phyloP scores from a whole-genome alignment of 1,284 basidiomycete species.

The Melampsora larici-populina region DNA sequence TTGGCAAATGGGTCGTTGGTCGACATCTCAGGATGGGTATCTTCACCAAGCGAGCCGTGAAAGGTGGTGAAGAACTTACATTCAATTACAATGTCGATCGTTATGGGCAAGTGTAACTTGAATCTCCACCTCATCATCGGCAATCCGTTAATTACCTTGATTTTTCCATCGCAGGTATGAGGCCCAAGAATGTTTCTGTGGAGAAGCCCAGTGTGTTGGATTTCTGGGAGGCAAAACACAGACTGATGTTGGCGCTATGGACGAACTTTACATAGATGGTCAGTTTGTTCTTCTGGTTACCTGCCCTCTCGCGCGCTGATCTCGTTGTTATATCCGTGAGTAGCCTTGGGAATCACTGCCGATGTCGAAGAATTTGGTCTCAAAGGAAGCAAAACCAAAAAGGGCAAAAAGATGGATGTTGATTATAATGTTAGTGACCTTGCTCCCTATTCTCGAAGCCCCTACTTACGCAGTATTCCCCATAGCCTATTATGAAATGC shows the following conservation, averaged over 20 bases:
- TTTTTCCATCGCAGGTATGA: slow-evolving; percentile 68
- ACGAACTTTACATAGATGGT: slow-evolving; percentile 93
- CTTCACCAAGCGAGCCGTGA: slow-evolving; percentile 80
- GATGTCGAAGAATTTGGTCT: slow-evolving; percentile 73
- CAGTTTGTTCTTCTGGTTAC: slow-evolving; percentile 48
- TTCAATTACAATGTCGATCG: slow-evolving; percentile 99
- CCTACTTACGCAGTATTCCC: neutral
- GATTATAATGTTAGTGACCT: slow-evolving; percentile 70
- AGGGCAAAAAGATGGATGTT: slow-evolving; percentile 85
- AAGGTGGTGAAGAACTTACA: slow-evolving; percentile 84
- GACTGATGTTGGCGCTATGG: slow-evolving; percentile 88
- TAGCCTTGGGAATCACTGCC: slow-evolving; percentile 91
- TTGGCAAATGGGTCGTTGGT: slow-evolving; percentile 98
- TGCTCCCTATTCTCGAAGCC: neutral
- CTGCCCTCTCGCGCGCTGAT: neutral
- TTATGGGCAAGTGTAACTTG: slow-evolving; percentile 71
- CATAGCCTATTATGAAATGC: slow-evolving; percentile 64
- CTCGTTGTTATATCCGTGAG: slow-evolving; percentile 36
- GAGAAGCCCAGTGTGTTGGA: slow-evolving; percentile 92
- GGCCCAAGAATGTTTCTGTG: slow-evolving; percentile 91
- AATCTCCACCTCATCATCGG: neutral
- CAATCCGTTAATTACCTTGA: neutral
- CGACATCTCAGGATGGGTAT: slow-evolving; percentile 94
- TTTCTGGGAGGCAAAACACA: slow-evolving; percentile 98
- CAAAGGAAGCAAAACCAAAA: slow-evolving; percentile 86